Percentiles rank a stretch among this genome's conserved stretches.
phyloP scores from a whole-genome alignment of 2,329 filamentous ascomycete genomes.

The Monosporascus sp. region DNA sequence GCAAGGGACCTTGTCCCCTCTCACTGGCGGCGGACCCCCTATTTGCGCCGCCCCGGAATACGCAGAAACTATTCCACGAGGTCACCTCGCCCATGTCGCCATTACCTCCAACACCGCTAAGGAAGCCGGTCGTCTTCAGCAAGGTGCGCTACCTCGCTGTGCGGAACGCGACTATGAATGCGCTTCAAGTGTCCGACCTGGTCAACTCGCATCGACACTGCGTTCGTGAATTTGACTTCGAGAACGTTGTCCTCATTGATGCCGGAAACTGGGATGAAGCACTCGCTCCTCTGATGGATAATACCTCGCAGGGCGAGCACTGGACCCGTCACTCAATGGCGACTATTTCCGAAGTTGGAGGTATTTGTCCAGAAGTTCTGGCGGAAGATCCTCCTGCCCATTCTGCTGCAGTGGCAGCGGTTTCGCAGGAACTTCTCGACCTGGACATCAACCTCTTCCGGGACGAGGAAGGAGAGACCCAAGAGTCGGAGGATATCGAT shows the following conservation, averaged over 20 bases:
- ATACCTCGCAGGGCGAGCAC: constrained; percentile 35
- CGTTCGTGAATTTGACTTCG: constrained; percentile 74
- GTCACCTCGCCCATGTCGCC: constrained; percentile 62
- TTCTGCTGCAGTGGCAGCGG: constrained; percentile 51
- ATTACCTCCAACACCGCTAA: constrained; percentile 45
- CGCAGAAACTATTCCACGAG: constrained; percentile 58
- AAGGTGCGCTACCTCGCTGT: constrained; percentile 64
- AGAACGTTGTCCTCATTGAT: constrained; percentile 64
- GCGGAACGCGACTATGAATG: constrained; percentile 67
- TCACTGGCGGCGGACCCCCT: constrained; percentile 65
- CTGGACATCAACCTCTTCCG: constrained; percentile 27
- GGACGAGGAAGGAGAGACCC: constrained; percentile 31
- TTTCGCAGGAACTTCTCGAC: constrained; percentile 43
- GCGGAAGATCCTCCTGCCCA: constrained; percentile 37
- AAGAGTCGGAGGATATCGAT: constrained; percentile 20
- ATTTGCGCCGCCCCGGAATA: constrained; percentile 50
- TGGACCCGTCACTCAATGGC: constrained; percentile 39
- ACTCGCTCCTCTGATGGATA: constrained; percentile 61
- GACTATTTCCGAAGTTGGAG: constrained; percentile 24
- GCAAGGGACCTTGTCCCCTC: constrained; percentile 68
- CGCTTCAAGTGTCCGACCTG: constrained; percentile 63
- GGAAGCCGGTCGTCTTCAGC: constrained; percentile 59
- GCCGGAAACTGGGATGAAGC: constrained; percentile 76
- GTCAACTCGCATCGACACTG: constrained; percentile 62
- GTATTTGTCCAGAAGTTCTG: constrained; percentile 14